These are phyloP conservation scores for Solanum aculeatissimum DNA, from an alignment of 305 asterid species.

Conservation along the genomic window DNA sequence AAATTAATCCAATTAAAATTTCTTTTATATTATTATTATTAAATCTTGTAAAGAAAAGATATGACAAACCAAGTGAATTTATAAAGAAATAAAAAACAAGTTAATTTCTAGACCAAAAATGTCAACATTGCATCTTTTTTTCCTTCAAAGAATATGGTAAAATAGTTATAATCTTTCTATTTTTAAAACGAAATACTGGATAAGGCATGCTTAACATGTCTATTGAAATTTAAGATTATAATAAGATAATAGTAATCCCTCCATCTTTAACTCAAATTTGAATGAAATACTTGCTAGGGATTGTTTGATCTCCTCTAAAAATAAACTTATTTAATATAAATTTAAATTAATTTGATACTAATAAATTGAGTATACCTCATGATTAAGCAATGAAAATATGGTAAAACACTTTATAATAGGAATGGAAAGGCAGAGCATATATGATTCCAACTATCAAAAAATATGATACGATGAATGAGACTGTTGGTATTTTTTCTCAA, in stretches of 20 bases:
- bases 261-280: background rate
- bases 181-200: too few species aligned
- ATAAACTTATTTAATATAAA: too few species aligned
- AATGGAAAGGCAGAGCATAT: too few species aligned
- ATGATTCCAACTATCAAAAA: too few species aligned
- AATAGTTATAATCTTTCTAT: too few species aligned
- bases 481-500: too few species aligned
- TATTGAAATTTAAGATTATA: too few species aligned
- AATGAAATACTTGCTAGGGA: background rate
- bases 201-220: too few species aligned
- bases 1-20: background rate
- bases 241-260: background rate
- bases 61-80: background rate
- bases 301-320: too few species aligned
- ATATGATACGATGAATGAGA: too few species aligned
- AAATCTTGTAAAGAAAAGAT: background rate
- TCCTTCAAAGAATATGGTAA: background rate
- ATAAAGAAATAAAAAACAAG: background rate
- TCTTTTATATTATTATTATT: background rate
- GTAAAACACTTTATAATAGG: background rate
- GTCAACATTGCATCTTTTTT: background rate
- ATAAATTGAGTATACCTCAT: background rate
- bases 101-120: too few species aligned
- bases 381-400: background rate
- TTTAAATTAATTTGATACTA: background rate